Base-by-base conservation (phyloP, 257 asterid species). In the Ligustrum vulgare region DNA sequence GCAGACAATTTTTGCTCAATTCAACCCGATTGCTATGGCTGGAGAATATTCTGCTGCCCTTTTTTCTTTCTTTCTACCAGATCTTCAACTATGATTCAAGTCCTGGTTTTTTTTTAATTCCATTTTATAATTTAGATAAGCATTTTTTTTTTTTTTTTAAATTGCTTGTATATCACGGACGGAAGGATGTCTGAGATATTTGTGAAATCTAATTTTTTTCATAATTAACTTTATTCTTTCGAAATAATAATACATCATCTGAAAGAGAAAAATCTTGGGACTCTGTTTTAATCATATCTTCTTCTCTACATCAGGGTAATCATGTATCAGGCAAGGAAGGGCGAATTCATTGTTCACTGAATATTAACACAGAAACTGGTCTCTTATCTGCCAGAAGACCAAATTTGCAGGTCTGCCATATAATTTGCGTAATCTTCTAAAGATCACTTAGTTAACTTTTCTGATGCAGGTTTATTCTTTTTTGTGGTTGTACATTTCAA, bases 341-440 rank as follows among this genome's bases (percentile, higher is more conserved):
- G 43, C 90, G 98, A 77, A 85, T 95, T 77, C 99, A 93, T 84
- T 95, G 98, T 82, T 95, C 99, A 37, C 88, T 95, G 75, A 95
- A 95, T 86, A 91, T 95, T 76, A 95, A 95, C 87, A 95, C 99
- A 8, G 99, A 95, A 88, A 95, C 99, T 47, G 99, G 99, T 64
- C 87, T 97, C 75, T 84, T 95, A 73, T 95, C 99, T 81, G 99
- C 98, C 33, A 90, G 99, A 85, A 87, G 99, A 74, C 99, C 99
- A 72, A 95, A 95, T 91, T 89, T 95, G 86, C 99, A 95, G 99
- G 99, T 95, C 73, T 71, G 72, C 70, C 6, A 6, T 60, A 60
- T 22, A 25, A 22, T 60, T 16, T 54, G 67, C 9, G 8, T 12
- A 23, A 56, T 56, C 32, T 56, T 54, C 63, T n/a, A 8, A 54